phyloP scores from a whole-genome alignment of 2,329 filamentous ascomycete species.

The Alternaria ventricosa region DNA sequence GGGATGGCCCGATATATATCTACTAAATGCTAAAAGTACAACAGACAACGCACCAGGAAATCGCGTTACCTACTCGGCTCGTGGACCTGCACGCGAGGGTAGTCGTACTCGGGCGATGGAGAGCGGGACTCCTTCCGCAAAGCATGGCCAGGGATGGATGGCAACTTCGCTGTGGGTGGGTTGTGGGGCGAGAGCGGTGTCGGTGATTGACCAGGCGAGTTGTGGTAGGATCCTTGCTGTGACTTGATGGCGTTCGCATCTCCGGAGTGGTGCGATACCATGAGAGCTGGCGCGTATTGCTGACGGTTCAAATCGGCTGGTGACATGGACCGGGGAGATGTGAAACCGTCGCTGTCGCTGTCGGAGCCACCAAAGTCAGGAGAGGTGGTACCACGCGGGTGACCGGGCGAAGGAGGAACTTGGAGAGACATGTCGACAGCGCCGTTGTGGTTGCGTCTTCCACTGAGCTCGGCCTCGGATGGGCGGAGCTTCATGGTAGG shows the following conservation, averaged over 20 bases:
- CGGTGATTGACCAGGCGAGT: slow-evolving; percentile 30
- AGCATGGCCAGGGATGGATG: slow-evolving; percentile 32
- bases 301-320: slow-evolving; percentile 31
- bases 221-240: slow-evolving; percentile 40
- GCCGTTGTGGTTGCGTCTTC: slow-evolving; percentile 43
- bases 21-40: slow-evolving; percentile 37
- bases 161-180: slow-evolving; percentile 32
- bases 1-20: slow-evolving; percentile 27
- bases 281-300: slow-evolving; percentile 37
- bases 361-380: slow-evolving; percentile 40
- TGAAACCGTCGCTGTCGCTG: slow-evolving; percentile 29
- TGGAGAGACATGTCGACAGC: slow-evolving; percentile 45
- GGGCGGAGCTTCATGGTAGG: slow-evolving; percentile 40
- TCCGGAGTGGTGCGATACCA: slow-evolving; percentile 31
- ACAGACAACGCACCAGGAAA: slow-evolving; percentile 31
- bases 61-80: slow-evolving; percentile 42
- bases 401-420: slow-evolving; percentile 42
- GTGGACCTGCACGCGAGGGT: slow-evolving; percentile 26
- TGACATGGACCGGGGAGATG: slow-evolving; percentile 32
- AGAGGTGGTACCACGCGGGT: slow-evolving; percentile 21
- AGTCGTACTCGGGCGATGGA: slow-evolving; percentile 23
- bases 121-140: slow-evolving; percentile 30
- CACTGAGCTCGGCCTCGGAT: slow-evolving; percentile 47
- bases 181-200: slow-evolving; percentile 33
- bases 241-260: slow-evolving; percentile 26